phyloP scores from a whole-genome alignment of 768 basidiomycete genomes.

The Podaxis sp. region DNA sequence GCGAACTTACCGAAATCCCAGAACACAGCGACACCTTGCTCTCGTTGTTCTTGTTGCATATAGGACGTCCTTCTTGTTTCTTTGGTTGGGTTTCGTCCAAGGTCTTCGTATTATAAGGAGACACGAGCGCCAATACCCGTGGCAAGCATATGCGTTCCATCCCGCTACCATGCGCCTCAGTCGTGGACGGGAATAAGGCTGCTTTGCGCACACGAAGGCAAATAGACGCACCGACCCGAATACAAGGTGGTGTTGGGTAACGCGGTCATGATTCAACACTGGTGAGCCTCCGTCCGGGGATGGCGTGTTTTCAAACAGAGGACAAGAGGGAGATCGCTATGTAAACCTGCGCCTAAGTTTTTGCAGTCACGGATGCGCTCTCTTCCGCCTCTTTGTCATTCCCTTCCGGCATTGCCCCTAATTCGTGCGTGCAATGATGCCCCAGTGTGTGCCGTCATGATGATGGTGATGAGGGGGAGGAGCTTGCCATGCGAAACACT shows the following conservation, averaged over 20 bases:
- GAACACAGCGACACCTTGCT: constrained; percentile 34
- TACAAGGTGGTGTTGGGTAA: background rate
- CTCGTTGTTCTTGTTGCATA: background rate
- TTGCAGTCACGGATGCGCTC: too few species aligned
- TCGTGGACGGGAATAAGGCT: background rate
- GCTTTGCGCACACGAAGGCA: background rate
- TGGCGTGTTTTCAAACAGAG: too few species aligned
- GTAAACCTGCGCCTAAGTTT: too few species aligned
- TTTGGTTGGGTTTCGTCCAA: background rate
- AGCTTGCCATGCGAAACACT: background rate
- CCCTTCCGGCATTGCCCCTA: too few species aligned
- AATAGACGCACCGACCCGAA: background rate
- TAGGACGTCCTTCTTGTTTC: background rate
- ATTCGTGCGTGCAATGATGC: too few species aligned
- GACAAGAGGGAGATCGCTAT: too few species aligned
- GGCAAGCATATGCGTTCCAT: background rate
- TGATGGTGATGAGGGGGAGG: too few species aligned
- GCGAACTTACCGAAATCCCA: constrained; percentile 42
- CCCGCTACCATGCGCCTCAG: constrained; percentile 1
- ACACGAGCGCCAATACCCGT: constrained; percentile 1
- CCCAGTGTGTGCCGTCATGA: too few species aligned
- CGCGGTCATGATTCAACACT: background rate
- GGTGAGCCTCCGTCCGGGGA: too few species aligned
- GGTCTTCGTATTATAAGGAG: background rate
- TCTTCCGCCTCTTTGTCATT: too few species aligned